Conservation (phyloP, 495 filamentous ascomycete species). For the Pyrenopolyporus hunteri region DNA sequence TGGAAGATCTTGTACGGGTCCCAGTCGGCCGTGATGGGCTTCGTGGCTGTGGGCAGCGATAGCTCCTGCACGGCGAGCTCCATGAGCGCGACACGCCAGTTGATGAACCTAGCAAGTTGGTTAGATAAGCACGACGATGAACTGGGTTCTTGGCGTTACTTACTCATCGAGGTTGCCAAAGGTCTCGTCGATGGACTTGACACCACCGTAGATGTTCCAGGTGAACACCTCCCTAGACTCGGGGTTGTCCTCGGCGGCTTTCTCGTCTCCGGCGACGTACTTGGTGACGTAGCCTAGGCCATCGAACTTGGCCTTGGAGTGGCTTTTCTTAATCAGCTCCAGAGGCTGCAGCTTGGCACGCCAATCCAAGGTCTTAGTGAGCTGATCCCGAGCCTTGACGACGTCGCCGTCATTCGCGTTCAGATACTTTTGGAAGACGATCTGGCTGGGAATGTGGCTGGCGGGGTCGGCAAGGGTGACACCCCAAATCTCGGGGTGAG, state of each 20-base stretch:
- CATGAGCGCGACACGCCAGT: conserved; percentile 88
- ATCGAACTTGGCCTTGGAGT: conserved; percentile 60
- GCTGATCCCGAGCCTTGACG: conserved; percentile 72
- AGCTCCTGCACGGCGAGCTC: conserved; percentile 77
- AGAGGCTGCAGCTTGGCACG: conserved; percentile 64
- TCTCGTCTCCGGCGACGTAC: conserved; percentile 42
- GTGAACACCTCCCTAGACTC: conserved; percentile 65
- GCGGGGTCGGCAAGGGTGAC: conserved; percentile 61
- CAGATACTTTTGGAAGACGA: conserved; percentile 89
- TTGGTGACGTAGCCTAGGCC: conserved; percentile 62
- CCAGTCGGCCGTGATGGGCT: conserved; percentile 72
- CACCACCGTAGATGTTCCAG: conserved; percentile 87
- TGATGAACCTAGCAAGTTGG: conserved; percentile 66
- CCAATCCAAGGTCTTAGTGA: conserved; percentile 80
- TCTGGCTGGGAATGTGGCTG: conserved; percentile 70
- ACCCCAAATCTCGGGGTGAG: conserved; percentile 79
- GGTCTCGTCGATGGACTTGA: conserved; percentile 70
- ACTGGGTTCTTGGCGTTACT: conserved; percentile 37
- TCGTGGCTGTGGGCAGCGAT: conserved; percentile 65
- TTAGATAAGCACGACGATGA: conserved; percentile 8
- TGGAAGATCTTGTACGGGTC: conserved; percentile 90
- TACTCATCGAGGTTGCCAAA: conserved; percentile 81
- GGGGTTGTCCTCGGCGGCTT: conserved; percentile 36
- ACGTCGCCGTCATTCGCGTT: conserved; percentile 83
- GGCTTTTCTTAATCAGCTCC: conserved; percentile 55